Percentiles rank a stretch among this genome's conserved stretches.
Evolutionary conservation across 257 asterid genomes (phyloP).

Genomic region (Solanum okadae): DNA sequence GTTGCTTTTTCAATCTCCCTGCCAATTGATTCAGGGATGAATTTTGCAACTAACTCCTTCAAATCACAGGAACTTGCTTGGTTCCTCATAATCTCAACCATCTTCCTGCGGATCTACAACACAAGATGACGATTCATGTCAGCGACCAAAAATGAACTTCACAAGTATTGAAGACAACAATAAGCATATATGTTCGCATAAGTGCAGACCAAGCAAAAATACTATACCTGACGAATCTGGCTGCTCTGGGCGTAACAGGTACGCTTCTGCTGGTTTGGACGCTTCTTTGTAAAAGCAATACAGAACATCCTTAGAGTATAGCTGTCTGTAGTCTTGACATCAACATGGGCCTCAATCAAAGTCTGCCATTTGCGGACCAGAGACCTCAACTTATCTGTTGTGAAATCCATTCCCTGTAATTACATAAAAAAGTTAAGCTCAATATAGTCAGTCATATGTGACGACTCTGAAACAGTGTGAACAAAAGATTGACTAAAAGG

Average conservation of each 20-base stretch:
- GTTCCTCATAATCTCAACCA: slow-evolving; percentile 29
- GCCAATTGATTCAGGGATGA: slow-evolving; percentile 34
- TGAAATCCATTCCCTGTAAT: slow-evolving; percentile 29
- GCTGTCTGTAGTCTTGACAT: slow-evolving; percentile 28
- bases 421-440: neutral
- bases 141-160: neutral
- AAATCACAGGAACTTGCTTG: slow-evolving; percentile 28
- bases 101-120: slow-evolving; percentile 21
- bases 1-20: slow-evolving; percentile 35
- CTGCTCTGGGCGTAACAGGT: slow-evolving; percentile 32
- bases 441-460: neutral
- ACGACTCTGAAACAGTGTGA: neutral
- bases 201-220: neutral
- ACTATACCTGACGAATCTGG: slow-evolving; percentile 26
- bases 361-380: slow-evolving; percentile 35
- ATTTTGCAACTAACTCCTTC: slow-evolving; percentile 25
- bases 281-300: slow-evolving; percentile 33
- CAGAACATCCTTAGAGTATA: slow-evolving; percentile 29
- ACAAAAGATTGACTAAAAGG: neutral
- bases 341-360: slow-evolving; percentile 30
- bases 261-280: slow-evolving; percentile 30
- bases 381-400: slow-evolving; percentile 28
- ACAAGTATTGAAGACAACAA: neutral
- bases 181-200: neutral
- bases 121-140: neutral